Base-by-base conservation (phyloP, 2,329 filamentous ascomycete genomes). In the Cladophialophora immunda region DNA sequence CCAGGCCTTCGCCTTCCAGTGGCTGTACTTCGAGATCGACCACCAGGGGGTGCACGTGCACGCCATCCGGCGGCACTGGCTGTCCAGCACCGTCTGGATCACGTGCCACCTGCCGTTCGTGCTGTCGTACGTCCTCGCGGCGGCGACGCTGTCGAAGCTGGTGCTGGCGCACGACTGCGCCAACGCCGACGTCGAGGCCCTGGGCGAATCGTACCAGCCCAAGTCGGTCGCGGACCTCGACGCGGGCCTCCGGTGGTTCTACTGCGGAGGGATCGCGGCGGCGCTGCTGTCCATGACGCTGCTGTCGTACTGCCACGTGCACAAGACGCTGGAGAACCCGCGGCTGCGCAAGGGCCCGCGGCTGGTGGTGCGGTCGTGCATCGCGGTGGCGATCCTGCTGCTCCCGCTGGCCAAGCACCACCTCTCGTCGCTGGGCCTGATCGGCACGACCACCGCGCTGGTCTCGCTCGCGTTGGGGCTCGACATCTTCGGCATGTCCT, bases 141-240 rank as follows among this genome's bases (percentile, higher is more conserved):
- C 58, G 4, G 58, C 58, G 29, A 53, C 58, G 7, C 58, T 61
- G 25, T 53, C 58, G 41, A 61, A 61, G 25, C 45, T 61, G 3
- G 58, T 61, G 45, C 22, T 61, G n/a, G 58, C 45, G n/a, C 58
- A 61, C 45, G 58, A 61, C 58, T 61, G 58, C 19, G 58, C n/a
- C 29, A 61, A 61, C n/a, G 58, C 58, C 45, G 41, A 61, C 13
- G 17, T 61, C n/a, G 58, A 61, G 30, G 45, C 53, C 30, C 30
- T 61, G 8, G 58, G 58, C 30, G 58, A 61, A 17, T 9, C 41
- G 1, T 61, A 61, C 32, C 58, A 61, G 30, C 41, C 27, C 17
- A 61, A 29, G 7, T 61, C 58, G 8, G 27, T 61, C 13, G 41
- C 27, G 11, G 58, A 61, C n/a, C 25, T 61, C 30, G 58, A 61